These are phyloP conservation scores for Chlamydomonas eustigma DNA, from an alignment of 139 green algal genomes.

Conservation along the genomic window DNA sequence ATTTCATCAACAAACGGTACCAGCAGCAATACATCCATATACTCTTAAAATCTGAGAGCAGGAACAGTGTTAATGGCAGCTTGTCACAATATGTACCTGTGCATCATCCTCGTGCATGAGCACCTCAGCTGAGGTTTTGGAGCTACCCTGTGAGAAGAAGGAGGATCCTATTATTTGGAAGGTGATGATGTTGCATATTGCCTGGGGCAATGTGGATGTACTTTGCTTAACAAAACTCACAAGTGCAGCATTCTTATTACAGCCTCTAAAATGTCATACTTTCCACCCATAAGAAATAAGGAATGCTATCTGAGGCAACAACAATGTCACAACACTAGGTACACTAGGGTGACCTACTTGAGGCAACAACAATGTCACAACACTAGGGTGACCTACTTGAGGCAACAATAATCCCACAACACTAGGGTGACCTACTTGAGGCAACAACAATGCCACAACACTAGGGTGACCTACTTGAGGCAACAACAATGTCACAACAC, in stretches of 20 bases:
- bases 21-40: too few species aligned
- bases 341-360: conserved; percentile 7
- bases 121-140: conserved; percentile 33
- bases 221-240: too few species aligned
- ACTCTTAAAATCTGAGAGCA: not conserved
- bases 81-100: not conserved
- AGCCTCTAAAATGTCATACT: not conserved
- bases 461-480: too few species aligned
- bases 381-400: too few species aligned
- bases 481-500: too few species aligned
- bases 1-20: conserved; percentile 1
- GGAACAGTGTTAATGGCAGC: not conserved
- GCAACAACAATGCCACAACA: too few species aligned
- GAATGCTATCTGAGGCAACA: not conserved
- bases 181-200: not conserved
- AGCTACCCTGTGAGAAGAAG: not conserved
- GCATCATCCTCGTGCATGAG: conserved; percentile 47
- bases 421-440: too few species aligned
- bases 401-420: too few species aligned
- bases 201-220: not conserved
- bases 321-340: not conserved
- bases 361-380: too few species aligned
- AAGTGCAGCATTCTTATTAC: not conserved
- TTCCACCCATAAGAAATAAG: not conserved
- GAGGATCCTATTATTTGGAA: not conserved